Conservation (phyloP, 805 yeast genomes). For the Metschnikowia sp. region DNA sequence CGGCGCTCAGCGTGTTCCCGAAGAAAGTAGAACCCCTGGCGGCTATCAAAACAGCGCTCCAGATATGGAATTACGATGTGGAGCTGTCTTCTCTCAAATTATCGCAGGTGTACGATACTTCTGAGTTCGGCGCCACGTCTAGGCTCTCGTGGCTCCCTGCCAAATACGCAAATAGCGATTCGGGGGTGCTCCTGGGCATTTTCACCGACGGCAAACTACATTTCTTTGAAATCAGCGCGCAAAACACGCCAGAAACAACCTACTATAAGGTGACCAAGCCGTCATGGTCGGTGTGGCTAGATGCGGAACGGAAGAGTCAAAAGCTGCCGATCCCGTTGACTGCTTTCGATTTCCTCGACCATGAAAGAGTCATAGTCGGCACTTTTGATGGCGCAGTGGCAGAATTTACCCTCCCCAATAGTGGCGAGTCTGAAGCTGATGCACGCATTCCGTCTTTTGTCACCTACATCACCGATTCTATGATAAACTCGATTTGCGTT, state of each 20-base stretch:
- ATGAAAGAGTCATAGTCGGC: conserved; percentile 51
- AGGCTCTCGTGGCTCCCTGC: conserved; percentile 40
- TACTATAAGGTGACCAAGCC: conserved; percentile 18
- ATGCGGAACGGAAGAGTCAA: conserved; percentile 8
- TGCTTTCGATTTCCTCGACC: conserved; percentile 45
- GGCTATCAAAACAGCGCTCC: conserved; percentile 36
- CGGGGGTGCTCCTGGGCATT: conserved; percentile 49
- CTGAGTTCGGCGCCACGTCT: conserved; percentile 43
- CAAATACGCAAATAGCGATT: conserved; percentile 20
- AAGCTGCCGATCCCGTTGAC: conserved; percentile 31
- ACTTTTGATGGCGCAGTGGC: conserved; percentile 56
- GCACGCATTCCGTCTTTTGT: conserved; percentile 30
- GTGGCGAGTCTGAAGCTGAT: background rate
- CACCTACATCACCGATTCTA: conserved; percentile 29
- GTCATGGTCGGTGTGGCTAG: conserved; percentile 21
- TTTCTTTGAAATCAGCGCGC: conserved; percentile 36
- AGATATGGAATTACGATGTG: conserved; percentile 39
- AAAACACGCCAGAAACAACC: conserved; percentile 6
- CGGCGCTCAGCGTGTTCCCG: conserved; percentile 32
- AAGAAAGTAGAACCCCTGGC: background rate
- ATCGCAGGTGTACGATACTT: conserved; percentile 28
- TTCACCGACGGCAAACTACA: conserved; percentile 59
- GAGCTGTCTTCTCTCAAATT: conserved; percentile 24
- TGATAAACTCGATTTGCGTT: conserved; percentile 26
- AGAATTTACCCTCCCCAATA: conserved; percentile 47